phyloP scores from a whole-genome alignment of 2,329 filamentous ascomycete species.

The Beauveria sp. region DNA sequence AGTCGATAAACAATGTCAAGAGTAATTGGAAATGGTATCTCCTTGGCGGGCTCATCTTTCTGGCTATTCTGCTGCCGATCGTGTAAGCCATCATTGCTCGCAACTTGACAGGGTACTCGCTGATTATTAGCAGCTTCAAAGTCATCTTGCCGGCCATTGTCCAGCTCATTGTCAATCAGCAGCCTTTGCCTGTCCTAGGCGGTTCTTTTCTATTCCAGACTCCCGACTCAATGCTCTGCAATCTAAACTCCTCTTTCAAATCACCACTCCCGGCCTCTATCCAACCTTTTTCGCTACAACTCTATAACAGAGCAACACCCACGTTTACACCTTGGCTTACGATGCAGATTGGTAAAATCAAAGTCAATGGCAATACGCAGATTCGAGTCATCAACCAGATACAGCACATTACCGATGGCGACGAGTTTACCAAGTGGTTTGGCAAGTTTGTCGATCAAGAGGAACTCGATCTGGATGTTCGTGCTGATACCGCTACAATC shows the following conservation, averaged over 20 bases:
- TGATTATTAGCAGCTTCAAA: background rate
- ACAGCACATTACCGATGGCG: background rate
- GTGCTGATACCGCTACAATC: background rate
- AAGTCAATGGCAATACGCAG: background rate
- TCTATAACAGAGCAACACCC: background rate
- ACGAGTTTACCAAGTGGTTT: slow-evolving; percentile 1
- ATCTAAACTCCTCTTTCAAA: background rate
- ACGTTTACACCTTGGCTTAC: background rate
- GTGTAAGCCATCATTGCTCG: background rate
- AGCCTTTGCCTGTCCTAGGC: background rate
- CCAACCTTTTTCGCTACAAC: background rate
- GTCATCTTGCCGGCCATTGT: background rate
- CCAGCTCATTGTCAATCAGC: slow-evolving; percentile 5
- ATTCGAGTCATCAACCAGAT: background rate
- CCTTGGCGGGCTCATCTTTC: background rate
- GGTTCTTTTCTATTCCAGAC: background rate
- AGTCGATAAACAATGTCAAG: background rate
- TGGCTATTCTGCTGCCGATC: background rate
- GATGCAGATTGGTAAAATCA: background rate
- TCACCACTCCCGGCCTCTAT: background rate
- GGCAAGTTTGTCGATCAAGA: background rate
- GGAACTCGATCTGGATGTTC: background rate
- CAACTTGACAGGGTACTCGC: background rate
- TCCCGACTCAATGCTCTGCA: background rate
- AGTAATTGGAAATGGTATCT: background rate